Conservation (phyloP, 2,329 filamentous ascomycete genomes). For the Thielaviopsis ethacetica region DNA sequence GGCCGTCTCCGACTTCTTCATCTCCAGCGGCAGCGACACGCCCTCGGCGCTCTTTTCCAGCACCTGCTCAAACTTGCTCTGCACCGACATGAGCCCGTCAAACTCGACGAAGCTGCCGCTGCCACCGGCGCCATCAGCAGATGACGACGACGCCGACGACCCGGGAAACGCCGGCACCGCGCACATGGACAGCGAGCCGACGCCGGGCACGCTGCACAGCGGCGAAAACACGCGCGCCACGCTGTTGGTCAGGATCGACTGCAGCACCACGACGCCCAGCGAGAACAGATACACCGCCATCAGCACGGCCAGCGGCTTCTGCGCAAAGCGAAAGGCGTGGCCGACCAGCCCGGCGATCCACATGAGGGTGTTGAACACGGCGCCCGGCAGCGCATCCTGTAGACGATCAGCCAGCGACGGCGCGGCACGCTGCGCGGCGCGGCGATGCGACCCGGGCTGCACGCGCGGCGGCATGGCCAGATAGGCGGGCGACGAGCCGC, state of each 20-base stretch:
- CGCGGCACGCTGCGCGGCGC: background rate
- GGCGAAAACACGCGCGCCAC: constrained; percentile 48
- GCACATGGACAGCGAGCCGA: constrained; percentile 21
- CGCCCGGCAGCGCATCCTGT: constrained; percentile 21
- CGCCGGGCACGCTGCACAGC: constrained; percentile 53
- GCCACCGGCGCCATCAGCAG: constrained; percentile 14
- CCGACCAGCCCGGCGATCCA: constrained; percentile 41
- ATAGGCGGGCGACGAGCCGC: background rate
- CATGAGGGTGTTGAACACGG: constrained; percentile 23
- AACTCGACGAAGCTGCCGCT: constrained; percentile 39
- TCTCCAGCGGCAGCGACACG: constrained; percentile 54
- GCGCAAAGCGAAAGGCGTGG: constrained; percentile 43
- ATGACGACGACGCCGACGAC: no score
- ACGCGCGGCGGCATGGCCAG: background rate
- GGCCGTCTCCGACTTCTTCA: constrained; percentile 60
- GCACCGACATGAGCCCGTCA: constrained; percentile 56
- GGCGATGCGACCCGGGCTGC: background rate
- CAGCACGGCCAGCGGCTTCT: constrained; percentile 45
- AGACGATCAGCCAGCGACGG: constrained; percentile 18
- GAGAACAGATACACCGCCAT: constrained; percentile 45
- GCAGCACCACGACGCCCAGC: constrained; percentile 40
- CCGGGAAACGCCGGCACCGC: constrained; percentile 11
- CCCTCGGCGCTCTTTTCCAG: constrained; percentile 50
- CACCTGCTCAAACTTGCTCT: constrained; percentile 62
- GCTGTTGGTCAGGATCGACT: constrained; percentile 45